Percentiles rank a stretch among this genome's conserved stretches.
Evolutionary conservation across 1,284 basidiomycete genomes (phyloP).

Genomic region (Heterobasidion occidentale): DNA sequence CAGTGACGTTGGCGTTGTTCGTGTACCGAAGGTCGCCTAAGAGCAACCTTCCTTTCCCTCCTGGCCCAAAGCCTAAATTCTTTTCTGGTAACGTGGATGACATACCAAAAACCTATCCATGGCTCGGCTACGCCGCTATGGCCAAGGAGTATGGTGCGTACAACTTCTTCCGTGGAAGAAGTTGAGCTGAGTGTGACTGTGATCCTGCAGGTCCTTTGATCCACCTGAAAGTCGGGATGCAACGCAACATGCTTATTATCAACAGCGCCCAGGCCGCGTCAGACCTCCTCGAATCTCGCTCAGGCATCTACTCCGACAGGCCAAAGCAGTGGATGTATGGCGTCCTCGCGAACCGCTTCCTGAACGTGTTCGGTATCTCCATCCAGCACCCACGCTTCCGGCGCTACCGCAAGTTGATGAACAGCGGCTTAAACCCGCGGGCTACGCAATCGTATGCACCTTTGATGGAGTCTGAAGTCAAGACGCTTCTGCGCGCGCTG

Average conservation of each 20-base stretch:
- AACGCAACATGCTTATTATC: constrained; percentile 22
- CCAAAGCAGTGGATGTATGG: constrained; percentile 33
- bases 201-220: neutral
- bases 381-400: constrained; percentile 30
- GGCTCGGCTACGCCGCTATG: neutral
- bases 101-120: neutral
- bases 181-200: neutral
- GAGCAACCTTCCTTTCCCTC: neutral
- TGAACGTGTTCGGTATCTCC: constrained; percentile 18
- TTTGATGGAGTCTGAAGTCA: constrained; percentile 28
- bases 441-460: constrained; percentile 25
- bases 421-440: constrained; percentile 25
- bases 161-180: neutral
- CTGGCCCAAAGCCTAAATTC: neutral
- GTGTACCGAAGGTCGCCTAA: too few species aligned
- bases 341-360: constrained; percentile 30
- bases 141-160: neutral
- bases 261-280: constrained; percentile 24
- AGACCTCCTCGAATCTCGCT: constrained; percentile 29
- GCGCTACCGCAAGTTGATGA: constrained; percentile 30
- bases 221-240: neutral
- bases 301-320: constrained; percentile 34
- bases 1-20: too few species aligned
- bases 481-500: constrained; percentile 26
- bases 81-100: neutral